Percentiles rank a stretch among this genome's conserved stretches.
Evolutionary conservation across 2,329 filamentous ascomycete genomes (phyloP).

Genomic region (Sclerotinia minor): DNA sequence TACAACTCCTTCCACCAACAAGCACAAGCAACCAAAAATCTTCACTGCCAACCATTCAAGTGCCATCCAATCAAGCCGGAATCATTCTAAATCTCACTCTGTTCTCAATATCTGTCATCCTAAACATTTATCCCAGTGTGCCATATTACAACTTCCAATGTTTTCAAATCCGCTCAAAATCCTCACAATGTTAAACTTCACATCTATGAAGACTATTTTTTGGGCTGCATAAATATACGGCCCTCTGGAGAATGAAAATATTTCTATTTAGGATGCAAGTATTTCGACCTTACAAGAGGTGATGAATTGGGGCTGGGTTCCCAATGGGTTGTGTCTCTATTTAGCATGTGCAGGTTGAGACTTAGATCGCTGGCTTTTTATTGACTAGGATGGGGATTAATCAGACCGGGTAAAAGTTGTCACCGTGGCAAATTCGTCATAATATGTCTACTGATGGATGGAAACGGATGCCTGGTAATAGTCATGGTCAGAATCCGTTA

Average conservation of each 20-base stretch:
- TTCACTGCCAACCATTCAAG: too few relatives aligned
- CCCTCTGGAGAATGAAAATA: background rate
- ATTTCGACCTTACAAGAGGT: background rate
- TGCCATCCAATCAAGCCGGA: background rate
- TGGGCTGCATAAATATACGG: background rate
- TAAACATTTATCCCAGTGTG: background rate
- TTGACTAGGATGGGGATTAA: background rate
- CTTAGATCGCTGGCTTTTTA: background rate
- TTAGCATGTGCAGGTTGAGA: background rate
- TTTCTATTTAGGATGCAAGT: background rate
- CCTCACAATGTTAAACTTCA: background rate
- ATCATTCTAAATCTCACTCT: background rate
- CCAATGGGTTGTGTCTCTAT: background rate
- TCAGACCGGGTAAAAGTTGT: background rate
- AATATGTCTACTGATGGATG: background rate
- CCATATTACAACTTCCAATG: background rate
- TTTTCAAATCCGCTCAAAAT: background rate
- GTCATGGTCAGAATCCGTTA: too few relatives aligned
- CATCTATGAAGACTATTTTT: background rate
- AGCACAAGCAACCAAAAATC: too few relatives aligned
- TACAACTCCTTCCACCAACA: too few relatives aligned
- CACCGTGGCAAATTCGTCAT: background rate
- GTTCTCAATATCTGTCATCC: background rate
- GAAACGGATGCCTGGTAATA: background rate
- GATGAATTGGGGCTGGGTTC: constrained; percentile 43